Conservation (phyloP, 2,329 filamentous ascomycete species). For the Stemphylium beticola region DNA sequence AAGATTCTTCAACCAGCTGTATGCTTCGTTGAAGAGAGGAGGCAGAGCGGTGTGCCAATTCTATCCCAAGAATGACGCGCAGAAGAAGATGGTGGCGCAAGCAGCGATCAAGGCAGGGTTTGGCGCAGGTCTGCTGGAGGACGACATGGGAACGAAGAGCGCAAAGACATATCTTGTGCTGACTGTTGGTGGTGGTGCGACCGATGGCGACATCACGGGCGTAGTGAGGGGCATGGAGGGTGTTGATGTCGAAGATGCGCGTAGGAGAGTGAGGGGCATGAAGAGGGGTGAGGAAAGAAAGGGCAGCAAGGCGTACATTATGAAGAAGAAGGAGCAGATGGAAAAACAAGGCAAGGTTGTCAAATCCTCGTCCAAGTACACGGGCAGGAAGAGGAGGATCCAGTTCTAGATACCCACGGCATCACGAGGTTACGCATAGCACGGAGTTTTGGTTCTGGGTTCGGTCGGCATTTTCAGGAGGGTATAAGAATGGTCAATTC, state of each 20-base stretch:
- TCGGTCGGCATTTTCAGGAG: constrained; percentile 20
- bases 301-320: constrained; percentile 82
- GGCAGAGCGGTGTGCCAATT: constrained; percentile 95
- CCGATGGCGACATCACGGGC: constrained; percentile 78
- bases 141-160: constrained; percentile 96
- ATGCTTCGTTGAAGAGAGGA: constrained; percentile 80
- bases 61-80: constrained; percentile 93
- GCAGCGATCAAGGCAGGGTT: constrained; percentile 95
- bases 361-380: constrained; percentile 91
- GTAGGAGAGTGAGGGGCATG: constrained; percentile 59
- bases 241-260: constrained; percentile 72
- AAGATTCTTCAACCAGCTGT: constrained; percentile 91
- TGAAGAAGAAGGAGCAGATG: constrained; percentile 91
- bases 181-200: constrained; percentile 77
- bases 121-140: constrained; percentile 90
- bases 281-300: constrained; percentile 69
- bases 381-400: constrained; percentile 81
- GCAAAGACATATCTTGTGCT: constrained; percentile 95
- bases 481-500: constrained; percentile 40
- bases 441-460: constrained; percentile 38
- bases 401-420: constrained; percentile 65
- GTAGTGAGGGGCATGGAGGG: constrained; percentile 88
- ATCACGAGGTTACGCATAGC: constrained; percentile 43
- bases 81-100: constrained; percentile 88
- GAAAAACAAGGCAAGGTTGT: constrained; percentile 93